phyloP scores from a whole-genome alignment of 371 early-diverging fungal species.

The Sporodiniella umbellata region DNA sequence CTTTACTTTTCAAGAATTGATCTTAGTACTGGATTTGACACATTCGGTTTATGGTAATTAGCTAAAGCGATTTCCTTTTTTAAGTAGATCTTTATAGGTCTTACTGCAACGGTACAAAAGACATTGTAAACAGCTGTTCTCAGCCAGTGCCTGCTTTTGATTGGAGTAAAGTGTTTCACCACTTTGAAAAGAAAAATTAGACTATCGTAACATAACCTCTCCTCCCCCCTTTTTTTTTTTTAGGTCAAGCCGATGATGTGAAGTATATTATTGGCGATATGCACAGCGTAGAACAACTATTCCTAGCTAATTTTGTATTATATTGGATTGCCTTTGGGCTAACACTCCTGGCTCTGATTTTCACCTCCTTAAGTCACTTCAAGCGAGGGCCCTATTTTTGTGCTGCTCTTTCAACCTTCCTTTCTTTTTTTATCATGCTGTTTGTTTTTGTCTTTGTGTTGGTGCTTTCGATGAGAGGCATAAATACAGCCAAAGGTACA shows the following conservation, averaged over 20 bases:
- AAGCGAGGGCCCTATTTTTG: conserved; percentile 18
- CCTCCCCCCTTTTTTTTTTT: neutral
- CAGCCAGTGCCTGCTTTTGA: conserved; percentile 35
- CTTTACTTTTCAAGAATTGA: conserved; percentile 37
- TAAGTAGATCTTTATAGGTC: conserved; percentile 16
- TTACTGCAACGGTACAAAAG: conserved; percentile 31
- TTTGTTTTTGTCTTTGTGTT: conserved; percentile 11
- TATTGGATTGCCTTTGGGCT: conserved; percentile 30
- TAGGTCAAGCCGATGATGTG: conserved; percentile 1
- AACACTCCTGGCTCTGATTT: conserved; percentile 23
- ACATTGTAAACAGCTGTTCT: conserved; percentile 21
- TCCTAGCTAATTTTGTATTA: conserved; percentile 30
- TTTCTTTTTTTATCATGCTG: conserved; percentile 21
- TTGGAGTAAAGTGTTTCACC: conserved; percentile 27
- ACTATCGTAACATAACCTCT: neutral
- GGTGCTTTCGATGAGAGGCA: conserved; percentile 22
- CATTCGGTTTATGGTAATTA: conserved; percentile 41
- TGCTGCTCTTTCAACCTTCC: conserved; percentile 15
- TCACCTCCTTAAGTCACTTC: conserved; percentile 21
- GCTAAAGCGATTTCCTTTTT: neutral
- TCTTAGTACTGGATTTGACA: conserved; percentile 10
- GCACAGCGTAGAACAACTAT: conserved; percentile 5
- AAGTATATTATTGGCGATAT: conserved; percentile 1
- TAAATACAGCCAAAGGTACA: conserved; percentile 19
- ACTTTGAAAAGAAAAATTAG: neutral